Evolutionary conservation across 768 basidiomycete genomes (phyloP).

Genomic region (Suillus weaverae): DNA sequence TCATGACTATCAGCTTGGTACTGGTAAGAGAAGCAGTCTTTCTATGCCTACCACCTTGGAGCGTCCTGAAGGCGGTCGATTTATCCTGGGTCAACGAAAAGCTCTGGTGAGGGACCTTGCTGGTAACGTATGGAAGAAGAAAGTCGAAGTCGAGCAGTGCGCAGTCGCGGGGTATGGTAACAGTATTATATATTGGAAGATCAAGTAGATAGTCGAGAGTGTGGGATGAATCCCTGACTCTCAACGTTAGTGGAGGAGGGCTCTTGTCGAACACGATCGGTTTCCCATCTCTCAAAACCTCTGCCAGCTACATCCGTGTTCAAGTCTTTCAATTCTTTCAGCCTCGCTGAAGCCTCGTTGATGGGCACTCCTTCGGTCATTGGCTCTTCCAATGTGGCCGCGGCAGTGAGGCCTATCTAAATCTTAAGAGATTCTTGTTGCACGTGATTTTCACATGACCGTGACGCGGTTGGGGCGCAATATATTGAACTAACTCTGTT

Average conservation of each 20-base stretch:
- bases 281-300: no score
- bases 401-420: no score
- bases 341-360: no score
- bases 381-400: no score
- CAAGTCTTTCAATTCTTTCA: no score
- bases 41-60: slow-evolving; percentile 54
- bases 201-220: slow-evolving; percentile 20
- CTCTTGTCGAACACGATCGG: no score
- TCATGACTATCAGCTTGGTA: slow-evolving; percentile 72
- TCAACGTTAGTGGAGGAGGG: no score
- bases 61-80: slow-evolving; percentile 50
- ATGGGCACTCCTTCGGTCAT: no score
- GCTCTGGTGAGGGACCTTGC: slow-evolving; percentile 59
- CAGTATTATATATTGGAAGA: slow-evolving; percentile 73
- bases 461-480: background rate
- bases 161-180: slow-evolving; percentile 62
- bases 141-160: slow-evolving; percentile 63
- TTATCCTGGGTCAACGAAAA: slow-evolving; percentile 55
- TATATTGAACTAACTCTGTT: background rate
- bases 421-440: background rate
- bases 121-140: slow-evolving; percentile 60
- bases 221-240: no score
- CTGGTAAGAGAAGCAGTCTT: slow-evolving; percentile 63
- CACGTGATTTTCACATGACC: slow-evolving; percentile 9
- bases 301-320: no score